Evolutionary conservation across 1,284 basidiomycete species (phyloP), one percentile per base, ranked within the genome.

Genomic region (Puccinia coronata): DNA sequence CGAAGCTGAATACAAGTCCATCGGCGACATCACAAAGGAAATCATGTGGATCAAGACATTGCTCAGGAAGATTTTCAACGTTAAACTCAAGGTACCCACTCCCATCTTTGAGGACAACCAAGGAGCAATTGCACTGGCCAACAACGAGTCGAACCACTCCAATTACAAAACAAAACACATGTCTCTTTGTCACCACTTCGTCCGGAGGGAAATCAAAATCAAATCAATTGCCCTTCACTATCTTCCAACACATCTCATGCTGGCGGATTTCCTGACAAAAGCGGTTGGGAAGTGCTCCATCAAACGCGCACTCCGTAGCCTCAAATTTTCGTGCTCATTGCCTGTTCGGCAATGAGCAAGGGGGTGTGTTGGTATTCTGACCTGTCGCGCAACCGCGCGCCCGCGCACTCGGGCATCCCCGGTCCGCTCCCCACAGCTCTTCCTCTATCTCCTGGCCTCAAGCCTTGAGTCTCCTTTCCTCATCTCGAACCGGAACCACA

Each of bases 1-100:
- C 0, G 88, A 88, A 70, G 86, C 89, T 0, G 88, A 89, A 82
- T 89, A 88, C 80, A 85, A 88, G n/a, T 87, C 87, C 1, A 83
- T 86, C 36, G 82, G 84, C 88, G 91, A 90, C 87, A 89, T 86
- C 0, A 84, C 84, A 4, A 84, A 84, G 39, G 87, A 89, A 81
- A 82, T 85, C 3, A 51, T 47, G 43, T 47, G 43, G 43, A 47
- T 47, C 43, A 47, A 47, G 43, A 47, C 43, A 8, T 16, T 47
- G 86, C 34, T 36, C 61, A 28, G 34, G 34, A 36, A 65, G 9
- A 65, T 65, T 65, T 36, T 65, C 61, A 65, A 65, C 28, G 34
- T 65, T 28, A 65, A 65, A 36, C n/a, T 65, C 34, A 31, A 23
- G 23, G 6, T 12, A 65, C 61, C 61, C 18, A 28, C 34, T 31